Conservation (phyloP, 176 grass and related monocot genomes). For the Puccinellia tenuiflora region DNA sequence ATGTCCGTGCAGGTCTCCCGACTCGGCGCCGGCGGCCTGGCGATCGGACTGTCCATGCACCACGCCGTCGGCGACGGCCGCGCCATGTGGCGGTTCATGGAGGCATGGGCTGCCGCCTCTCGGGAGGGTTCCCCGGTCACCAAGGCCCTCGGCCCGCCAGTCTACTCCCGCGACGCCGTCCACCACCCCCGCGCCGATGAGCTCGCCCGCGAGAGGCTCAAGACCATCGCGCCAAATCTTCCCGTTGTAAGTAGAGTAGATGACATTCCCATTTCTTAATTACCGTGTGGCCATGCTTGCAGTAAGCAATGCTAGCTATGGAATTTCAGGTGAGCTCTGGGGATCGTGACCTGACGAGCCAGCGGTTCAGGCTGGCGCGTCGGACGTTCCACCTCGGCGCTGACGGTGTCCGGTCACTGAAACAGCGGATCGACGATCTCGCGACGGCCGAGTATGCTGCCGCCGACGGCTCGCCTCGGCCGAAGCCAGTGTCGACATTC, state of each 20-base stretch:
- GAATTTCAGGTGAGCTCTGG: not conserved
- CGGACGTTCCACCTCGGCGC: constrained; percentile 23
- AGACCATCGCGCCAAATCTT: constrained; percentile 21
- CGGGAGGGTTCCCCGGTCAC: not conserved
- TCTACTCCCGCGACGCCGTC: constrained; percentile 7
- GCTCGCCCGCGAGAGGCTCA: not conserved
- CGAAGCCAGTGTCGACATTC: constrained; percentile 36
- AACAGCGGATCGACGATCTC: constrained; percentile 13
- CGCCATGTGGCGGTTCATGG: constrained; percentile 34
- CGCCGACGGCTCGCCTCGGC: not conserved
- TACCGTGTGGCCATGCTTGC: too few relatives aligned
- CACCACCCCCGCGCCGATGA: not conserved
- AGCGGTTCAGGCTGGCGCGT: constrained; percentile 15
- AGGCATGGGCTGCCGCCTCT: constrained; percentile 14
- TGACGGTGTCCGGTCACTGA: not conserved
- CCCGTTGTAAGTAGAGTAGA: constrained; percentile 12
- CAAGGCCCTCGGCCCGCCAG: not conserved
- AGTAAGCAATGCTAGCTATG: too few relatives aligned
- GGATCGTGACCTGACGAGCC: constrained; percentile 1
- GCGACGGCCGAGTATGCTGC: not conserved
- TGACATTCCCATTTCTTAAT: not conserved
- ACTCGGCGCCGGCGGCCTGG: constrained; percentile 13
- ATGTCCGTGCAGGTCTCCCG: constrained; percentile 32
- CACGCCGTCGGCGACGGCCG: constrained; percentile 43
- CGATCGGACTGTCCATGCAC: constrained; percentile 29